phyloP scores from a whole-genome alignment of 2,329 filamentous ascomycete species.

The Arthrobotrys iridis region DNA sequence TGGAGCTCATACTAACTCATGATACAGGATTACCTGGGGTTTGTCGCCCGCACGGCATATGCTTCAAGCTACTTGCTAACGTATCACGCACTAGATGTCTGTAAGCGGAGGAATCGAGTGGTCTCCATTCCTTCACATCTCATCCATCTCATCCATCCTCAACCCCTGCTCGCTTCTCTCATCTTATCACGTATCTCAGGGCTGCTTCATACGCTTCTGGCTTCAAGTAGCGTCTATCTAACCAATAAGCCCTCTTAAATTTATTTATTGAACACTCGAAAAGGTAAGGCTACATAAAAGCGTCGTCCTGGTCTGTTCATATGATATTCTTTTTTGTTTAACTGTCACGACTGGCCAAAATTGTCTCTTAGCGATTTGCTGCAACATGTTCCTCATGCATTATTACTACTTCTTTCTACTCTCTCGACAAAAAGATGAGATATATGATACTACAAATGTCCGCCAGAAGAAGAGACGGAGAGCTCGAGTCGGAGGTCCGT shows the following conservation, averaged over 20 bases:
- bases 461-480: background rate
- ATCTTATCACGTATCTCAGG: constrained; percentile 3
- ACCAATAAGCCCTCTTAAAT: background rate
- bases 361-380: constrained; percentile 52
- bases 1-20: background rate
- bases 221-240: background rate
- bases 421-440: constrained; percentile 25
- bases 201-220: background rate
- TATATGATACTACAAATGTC: constrained; percentile 15
- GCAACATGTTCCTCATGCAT: constrained; percentile 44
- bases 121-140: background rate
- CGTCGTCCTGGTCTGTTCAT: constrained; percentile 43
- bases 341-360: constrained; percentile 36
- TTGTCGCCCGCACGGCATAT: background rate
- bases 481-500: background rate
- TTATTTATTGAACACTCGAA: constrained; percentile 17
- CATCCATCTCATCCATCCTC: background rate
- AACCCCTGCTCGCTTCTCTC: background rate
- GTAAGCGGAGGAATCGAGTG: constrained; percentile 4
- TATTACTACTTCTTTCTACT: constrained; percentile 22
- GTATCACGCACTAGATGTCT: constrained; percentile 26
- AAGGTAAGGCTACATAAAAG: constrained; percentile 53
- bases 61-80: background rate
- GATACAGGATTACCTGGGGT: constrained; percentile 51
- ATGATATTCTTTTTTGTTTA: constrained; percentile 26